These are phyloP conservation scores for Fusarium hainanense DNA, from an alignment of 2,329 filamentous ascomycete genomes.

Conservation along the genomic window DNA sequence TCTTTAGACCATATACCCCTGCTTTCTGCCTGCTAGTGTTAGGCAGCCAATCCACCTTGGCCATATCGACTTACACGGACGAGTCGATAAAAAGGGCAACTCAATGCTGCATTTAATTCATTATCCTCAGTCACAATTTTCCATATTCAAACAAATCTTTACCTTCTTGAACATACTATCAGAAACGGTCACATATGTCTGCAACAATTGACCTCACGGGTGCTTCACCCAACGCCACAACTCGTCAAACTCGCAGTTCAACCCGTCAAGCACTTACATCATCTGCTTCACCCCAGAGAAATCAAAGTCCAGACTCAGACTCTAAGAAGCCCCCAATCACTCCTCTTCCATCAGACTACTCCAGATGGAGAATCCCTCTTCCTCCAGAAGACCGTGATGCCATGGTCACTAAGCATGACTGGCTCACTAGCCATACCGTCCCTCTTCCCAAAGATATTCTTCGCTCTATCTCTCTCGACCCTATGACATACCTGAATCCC, in stretches of 20 bases:
- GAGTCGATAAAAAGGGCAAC: background rate
- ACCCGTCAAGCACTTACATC: conserved; percentile 7
- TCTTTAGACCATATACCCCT: background rate
- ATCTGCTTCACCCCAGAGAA: background rate
- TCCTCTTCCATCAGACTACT: background rate
- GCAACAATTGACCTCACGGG: background rate
- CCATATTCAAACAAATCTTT: background rate
- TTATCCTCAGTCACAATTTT: background rate
- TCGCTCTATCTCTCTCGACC: background rate
- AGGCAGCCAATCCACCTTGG: conserved; percentile 23
- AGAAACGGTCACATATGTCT: conserved; percentile 7
- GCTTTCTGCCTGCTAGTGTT: conserved; percentile 18
- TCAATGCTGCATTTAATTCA: background rate
- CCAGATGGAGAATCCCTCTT: background rate
- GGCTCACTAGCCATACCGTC: conserved; percentile 37
- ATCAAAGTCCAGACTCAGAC: background rate
- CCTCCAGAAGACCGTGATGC: conserved; percentile 1
- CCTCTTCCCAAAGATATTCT: conserved; percentile 21
- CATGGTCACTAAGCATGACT: conserved; percentile 27
- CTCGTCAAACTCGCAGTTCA: conserved; percentile 31
- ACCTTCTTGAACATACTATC: too few species aligned
- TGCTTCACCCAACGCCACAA: background rate
- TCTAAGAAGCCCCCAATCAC: conserved; percentile 12
- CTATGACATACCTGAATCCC: conserved; percentile 11
- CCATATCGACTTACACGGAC: background rate